Evolutionary conservation across 2,329 filamentous ascomycete species (phyloP).

Genomic region (Fusarium hainanense): DNA sequence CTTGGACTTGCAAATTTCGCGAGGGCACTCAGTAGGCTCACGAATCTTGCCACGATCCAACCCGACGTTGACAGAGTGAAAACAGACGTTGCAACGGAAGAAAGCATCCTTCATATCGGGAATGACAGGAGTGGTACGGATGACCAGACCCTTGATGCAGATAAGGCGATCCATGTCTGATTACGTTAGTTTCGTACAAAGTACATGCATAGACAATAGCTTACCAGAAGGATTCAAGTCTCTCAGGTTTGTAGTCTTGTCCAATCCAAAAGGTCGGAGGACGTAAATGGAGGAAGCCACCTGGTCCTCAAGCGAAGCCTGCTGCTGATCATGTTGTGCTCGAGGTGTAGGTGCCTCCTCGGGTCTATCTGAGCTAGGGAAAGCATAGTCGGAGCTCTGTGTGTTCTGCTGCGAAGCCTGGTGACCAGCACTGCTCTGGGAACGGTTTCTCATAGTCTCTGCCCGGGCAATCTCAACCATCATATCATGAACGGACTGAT

Average conservation of each 20-base stretch:
- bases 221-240: conserved; percentile 88
- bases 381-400: conserved; percentile 78
- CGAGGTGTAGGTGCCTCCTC: conserved; percentile 57
- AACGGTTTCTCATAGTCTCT: conserved; percentile 77
- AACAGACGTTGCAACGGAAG: conserved; percentile 94
- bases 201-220: conserved; percentile 24
- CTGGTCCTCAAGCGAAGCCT: conserved; percentile 78
- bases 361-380: conserved; percentile 81
- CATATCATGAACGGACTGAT: conserved; percentile 90
- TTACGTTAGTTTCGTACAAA: conserved; percentile 19
- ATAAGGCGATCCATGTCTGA: conserved; percentile 95
- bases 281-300: conserved; percentile 85
- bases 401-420: conserved; percentile 57
- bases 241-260: conserved; percentile 88
- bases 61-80: conserved; percentile 88
- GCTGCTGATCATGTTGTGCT: conserved; percentile 56
- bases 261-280: conserved; percentile 88
- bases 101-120: conserved; percentile 99
- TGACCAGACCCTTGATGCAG: conserved; percentile 94
- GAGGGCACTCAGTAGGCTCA: conserved; percentile 90
- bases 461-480: conserved; percentile 90
- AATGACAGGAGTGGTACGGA: conserved; percentile 94
- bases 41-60: conserved; percentile 96
- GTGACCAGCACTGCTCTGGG: conserved; percentile 66
- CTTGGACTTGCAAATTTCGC: conserved; percentile 80